Conservation (phyloP, 345 rosid genomes). For the Gossypium sturtianum region DNA sequence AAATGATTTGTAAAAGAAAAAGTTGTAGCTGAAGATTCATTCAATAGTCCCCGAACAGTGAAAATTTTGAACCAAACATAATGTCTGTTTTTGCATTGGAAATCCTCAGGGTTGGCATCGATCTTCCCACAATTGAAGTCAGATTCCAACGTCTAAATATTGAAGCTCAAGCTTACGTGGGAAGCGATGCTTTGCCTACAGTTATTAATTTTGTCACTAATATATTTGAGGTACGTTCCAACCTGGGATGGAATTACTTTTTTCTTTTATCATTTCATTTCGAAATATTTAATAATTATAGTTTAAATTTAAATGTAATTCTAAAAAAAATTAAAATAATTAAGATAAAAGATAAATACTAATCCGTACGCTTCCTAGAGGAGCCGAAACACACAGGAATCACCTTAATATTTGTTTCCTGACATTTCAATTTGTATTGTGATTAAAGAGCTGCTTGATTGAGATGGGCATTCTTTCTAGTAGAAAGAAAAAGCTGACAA, state of each 20-base stretch:
- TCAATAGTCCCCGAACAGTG: too few species aligned
- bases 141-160: constrained; percentile 42
- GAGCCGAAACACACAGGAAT: too few species aligned
- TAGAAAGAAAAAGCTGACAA: constrained; percentile 3
- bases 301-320: too few species aligned
- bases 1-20: too few species aligned
- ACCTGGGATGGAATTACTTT: background rate
- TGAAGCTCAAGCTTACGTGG: constrained; percentile 39
- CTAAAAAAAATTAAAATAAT: too few species aligned
- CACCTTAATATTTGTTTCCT: background rate
- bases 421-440: background rate
- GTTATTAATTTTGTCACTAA: constrained; percentile 24
- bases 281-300: too few species aligned
- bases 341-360: too few species aligned
- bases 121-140: constrained; percentile 45
- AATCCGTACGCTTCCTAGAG: too few species aligned
- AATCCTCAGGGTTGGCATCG: constrained; percentile 42
- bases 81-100: background rate
- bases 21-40: too few species aligned
- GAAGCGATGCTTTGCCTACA: constrained; percentile 43
- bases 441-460: background rate
- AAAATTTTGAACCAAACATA: too few species aligned
- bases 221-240: constrained; percentile 34
- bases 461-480: background rate
- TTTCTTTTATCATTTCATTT: too few species aligned